Evolutionary conservation across 1,284 basidiomycete species (phyloP).

Genomic region (Schizopora paradoxa): DNA sequence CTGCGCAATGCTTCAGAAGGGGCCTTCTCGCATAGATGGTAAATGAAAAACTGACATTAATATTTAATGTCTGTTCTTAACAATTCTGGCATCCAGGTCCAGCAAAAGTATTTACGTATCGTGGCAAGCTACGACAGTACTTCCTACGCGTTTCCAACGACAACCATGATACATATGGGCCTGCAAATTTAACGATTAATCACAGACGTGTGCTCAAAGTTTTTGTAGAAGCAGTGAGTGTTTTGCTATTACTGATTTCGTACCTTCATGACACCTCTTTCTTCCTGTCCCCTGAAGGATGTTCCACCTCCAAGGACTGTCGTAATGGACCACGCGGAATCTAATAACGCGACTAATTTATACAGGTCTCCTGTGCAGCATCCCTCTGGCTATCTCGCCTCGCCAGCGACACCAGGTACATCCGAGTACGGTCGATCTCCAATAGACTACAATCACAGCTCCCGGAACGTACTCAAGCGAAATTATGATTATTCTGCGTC

Average conservation of each 20-base stretch:
- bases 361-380: not conserved
- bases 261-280: not conserved
- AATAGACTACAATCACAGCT: no score
- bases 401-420: no score
- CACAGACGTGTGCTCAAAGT: slow-evolving; percentile 30
- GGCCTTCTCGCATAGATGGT: slow-evolving; percentile 70
- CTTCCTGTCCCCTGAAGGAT: not conserved
- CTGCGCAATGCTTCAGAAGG: slow-evolving; percentile 48
- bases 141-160: slow-evolving; percentile 57
- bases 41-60: slow-evolving; percentile 10
- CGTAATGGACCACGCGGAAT: not conserved
- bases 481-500: no score
- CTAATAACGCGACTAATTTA: not conserved
- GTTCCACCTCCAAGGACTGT: not conserved
- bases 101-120: slow-evolving; percentile 60
- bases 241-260: not conserved
- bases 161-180: slow-evolving; percentile 26
- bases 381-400: not conserved
- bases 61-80: slow-evolving; percentile 4
- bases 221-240: slow-evolving; percentile 28
- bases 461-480: no score
- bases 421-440: no score
- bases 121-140: slow-evolving; percentile 64
- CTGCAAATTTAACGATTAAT: slow-evolving; percentile 31
- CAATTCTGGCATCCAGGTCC: slow-evolving; percentile 40